Percentiles rank a stretch among this genome's conserved stretches.
phyloP scores from a whole-genome alignment of 257 asterid species.

The Fraxinus pennsylvanica region DNA sequence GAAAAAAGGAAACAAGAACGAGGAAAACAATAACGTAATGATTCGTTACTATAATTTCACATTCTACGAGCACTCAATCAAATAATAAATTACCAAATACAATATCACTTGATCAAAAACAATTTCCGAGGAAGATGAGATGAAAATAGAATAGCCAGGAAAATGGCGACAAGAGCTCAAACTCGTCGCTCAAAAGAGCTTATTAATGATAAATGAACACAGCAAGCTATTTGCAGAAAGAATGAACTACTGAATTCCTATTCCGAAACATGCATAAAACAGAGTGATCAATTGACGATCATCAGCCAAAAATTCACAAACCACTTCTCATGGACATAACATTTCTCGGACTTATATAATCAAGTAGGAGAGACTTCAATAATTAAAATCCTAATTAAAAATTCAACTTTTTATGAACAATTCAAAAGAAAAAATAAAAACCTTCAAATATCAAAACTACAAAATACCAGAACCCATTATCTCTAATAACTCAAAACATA shows the following conservation, averaged over 20 bases:
- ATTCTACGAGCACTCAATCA: constrained; percentile 1
- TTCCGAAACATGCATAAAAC: neutral
- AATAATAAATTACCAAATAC: neutral
- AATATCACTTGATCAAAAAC: neutral
- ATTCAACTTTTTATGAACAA: neutral
- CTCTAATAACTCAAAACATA: neutral
- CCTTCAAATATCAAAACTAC: constrained; percentile 6
- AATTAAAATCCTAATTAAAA: neutral
- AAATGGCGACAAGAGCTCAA: neutral
- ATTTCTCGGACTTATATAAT: neutral
- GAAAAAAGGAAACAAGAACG: neutral
- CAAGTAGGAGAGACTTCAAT: neutral
- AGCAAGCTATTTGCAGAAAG: neutral
- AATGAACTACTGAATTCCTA: neutral
- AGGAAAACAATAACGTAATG: neutral
- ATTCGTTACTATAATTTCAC: neutral
- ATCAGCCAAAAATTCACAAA: neutral
- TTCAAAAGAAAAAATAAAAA: neutral
- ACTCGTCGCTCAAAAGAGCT: neutral
- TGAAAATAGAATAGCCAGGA: neutral
- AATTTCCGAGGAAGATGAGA: neutral
- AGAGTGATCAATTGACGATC: neutral
- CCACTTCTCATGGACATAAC: neutral
- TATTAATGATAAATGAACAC: neutral
- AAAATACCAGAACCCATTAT: constrained; percentile 16